A percentile compares a stretch with the other conserved stretches of the same genome.
phyloP scores from a whole-genome alignment of 2,329 filamentous ascomycete species.

The Cytospora mali region DNA sequence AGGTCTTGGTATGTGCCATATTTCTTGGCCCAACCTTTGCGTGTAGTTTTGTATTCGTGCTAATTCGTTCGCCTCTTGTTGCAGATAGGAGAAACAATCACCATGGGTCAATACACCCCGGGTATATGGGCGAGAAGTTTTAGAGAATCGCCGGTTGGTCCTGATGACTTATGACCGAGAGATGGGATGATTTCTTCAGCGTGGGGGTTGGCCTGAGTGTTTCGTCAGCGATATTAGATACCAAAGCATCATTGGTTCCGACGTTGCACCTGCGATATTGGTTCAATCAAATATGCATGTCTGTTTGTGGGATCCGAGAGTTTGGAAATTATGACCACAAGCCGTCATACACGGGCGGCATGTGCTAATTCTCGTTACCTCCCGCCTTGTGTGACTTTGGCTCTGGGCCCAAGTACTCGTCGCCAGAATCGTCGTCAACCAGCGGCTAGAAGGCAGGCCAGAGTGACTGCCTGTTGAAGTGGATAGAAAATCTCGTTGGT shows the following conservation, averaged over 20 bases:
- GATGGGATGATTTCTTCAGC: neutral
- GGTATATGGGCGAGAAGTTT: conserved; percentile 14
- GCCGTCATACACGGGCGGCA: neutral
- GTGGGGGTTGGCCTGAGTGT: neutral
- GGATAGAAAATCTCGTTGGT: neutral
- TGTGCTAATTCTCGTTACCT: neutral
- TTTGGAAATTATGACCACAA: neutral
- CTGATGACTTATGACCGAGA: neutral
- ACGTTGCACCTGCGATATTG: neutral
- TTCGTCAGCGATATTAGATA: neutral
- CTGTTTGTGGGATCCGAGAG: neutral
- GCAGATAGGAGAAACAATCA: conserved; percentile 6
- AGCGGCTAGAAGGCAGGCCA: conserved; percentile 11
- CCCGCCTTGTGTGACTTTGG: neutral
- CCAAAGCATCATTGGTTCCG: too few relatives aligned
- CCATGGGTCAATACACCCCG: conserved; percentile 1
- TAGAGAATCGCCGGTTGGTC: neutral
- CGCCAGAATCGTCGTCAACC: neutral
- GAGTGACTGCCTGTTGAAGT: conserved; percentile 1
- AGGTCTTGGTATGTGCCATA: conserved; percentile 1
- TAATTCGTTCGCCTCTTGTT: neutral
- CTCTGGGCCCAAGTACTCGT: neutral
- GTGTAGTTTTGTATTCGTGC: neutral
- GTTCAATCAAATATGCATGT: neutral
- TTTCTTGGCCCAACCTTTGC: too few relatives aligned